Conservation (phyloP, 768 basidiomycete species). For the Pleurotus citrinopileatus region DNA sequence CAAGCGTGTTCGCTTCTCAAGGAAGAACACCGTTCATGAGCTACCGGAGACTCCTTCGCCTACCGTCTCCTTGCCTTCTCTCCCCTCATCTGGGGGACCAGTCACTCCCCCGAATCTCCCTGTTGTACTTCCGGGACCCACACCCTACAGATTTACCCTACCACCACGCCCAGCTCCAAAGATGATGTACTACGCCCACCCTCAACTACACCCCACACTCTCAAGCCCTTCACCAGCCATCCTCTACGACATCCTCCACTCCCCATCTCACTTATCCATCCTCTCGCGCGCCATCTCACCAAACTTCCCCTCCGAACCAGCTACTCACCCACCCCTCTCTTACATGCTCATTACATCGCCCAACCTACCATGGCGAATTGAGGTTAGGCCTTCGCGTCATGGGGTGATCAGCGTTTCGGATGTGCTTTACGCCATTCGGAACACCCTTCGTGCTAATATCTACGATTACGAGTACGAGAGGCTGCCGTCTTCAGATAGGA, state of each 20-base stretch:
- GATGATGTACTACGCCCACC: too few species aligned
- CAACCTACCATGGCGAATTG: constrained; percentile 31
- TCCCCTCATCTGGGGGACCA: neutral
- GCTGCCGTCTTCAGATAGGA: constrained; percentile 25
- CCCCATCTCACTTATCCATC: constrained; percentile 22
- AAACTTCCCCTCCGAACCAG: constrained; percentile 28
- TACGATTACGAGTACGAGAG: constrained; percentile 29
- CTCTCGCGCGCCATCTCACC: neutral
- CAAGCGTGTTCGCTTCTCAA: neutral
- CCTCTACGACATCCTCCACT: constrained; percentile 27
- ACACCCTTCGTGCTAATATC: constrained; percentile 32
- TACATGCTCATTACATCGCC: constrained; percentile 28
- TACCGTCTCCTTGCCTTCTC: neutral
- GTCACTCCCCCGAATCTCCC: neutral
- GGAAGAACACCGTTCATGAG: neutral
- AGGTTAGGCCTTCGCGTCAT: constrained; percentile 23
- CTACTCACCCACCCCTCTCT: constrained; percentile 30
- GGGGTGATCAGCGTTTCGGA: constrained; percentile 36
- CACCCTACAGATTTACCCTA: neutral
- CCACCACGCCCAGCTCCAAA: neutral
- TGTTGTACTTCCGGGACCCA: neutral
- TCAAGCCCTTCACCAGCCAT: constrained; percentile 15
- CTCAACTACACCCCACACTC: constrained; percentile 1
- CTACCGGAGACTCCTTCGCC: neutral
- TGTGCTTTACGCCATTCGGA: constrained; percentile 34